Percentiles rank a stretch among this genome's conserved stretches.
Conservation (phyloP, 202 grass and related monocot genomes). For the Digitaria exilis region DNA sequence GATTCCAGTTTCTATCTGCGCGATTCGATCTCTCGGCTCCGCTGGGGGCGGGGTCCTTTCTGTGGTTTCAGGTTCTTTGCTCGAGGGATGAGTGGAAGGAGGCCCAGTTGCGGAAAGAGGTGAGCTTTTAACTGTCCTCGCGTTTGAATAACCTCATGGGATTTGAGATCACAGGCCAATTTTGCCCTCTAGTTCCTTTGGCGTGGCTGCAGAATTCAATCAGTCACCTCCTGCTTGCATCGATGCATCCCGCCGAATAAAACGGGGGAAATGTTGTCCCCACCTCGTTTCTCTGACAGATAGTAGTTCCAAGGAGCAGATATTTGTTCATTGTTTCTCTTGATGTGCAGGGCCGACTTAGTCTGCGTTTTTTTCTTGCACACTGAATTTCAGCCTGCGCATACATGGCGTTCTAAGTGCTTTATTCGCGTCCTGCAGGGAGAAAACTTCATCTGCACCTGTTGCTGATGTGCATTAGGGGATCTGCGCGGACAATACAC, state of each 20-base stretch:
- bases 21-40: constrained; percentile 32
- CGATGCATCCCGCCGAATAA: not conserved
- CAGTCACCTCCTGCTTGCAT: not conserved
- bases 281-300: not conserved
- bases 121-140: constrained; percentile 41
- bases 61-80: constrained; percentile 55
- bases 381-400: not conserved
- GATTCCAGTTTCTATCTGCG: constrained; percentile 26
- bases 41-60: not conserved
- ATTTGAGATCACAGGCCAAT: constrained; percentile 15
- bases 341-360: not conserved
- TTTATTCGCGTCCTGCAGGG: constrained; percentile 35
- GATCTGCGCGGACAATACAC: constrained; percentile 22
- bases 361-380: not conserved
- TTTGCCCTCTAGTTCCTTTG: not conserved
- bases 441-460: constrained; percentile 13
- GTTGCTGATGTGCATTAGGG: constrained; percentile 38
- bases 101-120: constrained; percentile 41
- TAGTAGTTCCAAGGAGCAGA: constrained; percentile 18
- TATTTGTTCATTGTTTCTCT: constrained; percentile 1
- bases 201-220: not conserved
- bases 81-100: constrained; percentile 45
- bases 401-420: not conserved
- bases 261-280: not conserved
- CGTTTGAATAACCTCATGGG: constrained; percentile 3